Conservation (phyloP, 2,329 filamentous ascomycete genomes). For the Pseudogymnoascus sp. region DNA sequence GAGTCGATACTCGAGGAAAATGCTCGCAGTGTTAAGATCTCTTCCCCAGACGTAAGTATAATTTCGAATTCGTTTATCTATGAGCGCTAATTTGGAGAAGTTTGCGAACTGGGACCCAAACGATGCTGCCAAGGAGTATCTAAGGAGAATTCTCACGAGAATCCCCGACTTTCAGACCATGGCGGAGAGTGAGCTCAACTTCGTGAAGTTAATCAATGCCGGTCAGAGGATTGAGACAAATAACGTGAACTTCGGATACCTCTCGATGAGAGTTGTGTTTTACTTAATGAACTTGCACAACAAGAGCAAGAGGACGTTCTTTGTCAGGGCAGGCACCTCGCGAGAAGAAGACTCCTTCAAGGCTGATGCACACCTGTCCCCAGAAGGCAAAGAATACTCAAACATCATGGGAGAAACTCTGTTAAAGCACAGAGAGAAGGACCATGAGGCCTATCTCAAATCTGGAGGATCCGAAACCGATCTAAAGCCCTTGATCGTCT, state of each 20-base stretch:
- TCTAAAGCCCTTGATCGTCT: conserved; percentile 75
- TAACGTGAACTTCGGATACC: conserved; percentile 92
- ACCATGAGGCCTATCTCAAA: conserved; percentile 61
- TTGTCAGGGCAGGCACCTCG: conserved; percentile 78
- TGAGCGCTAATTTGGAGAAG: conserved; percentile 34
- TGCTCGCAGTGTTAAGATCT: conserved; percentile 94
- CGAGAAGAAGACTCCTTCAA: conserved; percentile 89
- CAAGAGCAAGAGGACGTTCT: conserved; percentile 89
- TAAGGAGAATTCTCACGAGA: conserved; percentile 79
- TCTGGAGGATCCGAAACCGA: conserved; percentile 60
- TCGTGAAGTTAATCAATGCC: conserved; percentile 99
- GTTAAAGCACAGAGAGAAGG: conserved; percentile 72
- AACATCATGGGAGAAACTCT: conserved; percentile 79
- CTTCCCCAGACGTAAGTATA: conserved; percentile 72
- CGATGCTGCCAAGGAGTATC: conserved; percentile 85
- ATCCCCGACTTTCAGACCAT: conserved; percentile 97
- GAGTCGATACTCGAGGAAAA: conserved; percentile 93
- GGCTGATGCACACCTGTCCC: conserved; percentile 75
- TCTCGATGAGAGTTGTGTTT: conserved; percentile 95
- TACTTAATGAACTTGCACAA: conserved; percentile 97
- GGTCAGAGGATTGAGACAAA: conserved; percentile 91
- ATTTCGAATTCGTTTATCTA: background rate
- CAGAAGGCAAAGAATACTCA: conserved; percentile 72
- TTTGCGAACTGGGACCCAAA: conserved; percentile 88
- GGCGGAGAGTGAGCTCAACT: conserved; percentile 88